Percentiles rank a stretch among this genome's conserved stretches.
Evolutionary conservation across 495 filamentous ascomycete species (phyloP).

Genomic region (Amniculicola lignicola): DNA sequence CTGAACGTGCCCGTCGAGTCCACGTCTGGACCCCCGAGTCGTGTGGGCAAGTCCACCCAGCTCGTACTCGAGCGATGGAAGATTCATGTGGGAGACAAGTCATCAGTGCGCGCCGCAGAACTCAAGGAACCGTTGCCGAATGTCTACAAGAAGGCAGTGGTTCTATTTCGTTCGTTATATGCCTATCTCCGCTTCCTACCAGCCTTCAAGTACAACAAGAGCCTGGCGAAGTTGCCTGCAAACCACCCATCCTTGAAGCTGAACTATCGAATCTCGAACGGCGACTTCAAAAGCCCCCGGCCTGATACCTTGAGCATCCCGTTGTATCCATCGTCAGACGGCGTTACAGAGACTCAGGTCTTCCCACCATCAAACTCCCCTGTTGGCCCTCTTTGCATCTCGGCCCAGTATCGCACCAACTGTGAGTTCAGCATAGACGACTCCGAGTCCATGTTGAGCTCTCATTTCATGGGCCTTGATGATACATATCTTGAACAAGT

Average conservation of each 20-base stretch:
- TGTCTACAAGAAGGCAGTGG: slow-evolving; percentile 92
- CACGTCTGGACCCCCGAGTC: slow-evolving; percentile 48
- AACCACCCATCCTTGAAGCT: slow-evolving; percentile 67
- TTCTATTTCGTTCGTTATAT: slow-evolving; percentile 91
- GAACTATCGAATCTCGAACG: slow-evolving; percentile 73
- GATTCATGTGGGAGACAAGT: slow-evolving; percentile 66
- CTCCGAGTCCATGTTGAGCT: slow-evolving; percentile 84
- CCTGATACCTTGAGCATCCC: slow-evolving; percentile 67
- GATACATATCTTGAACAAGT: slow-evolving; percentile 66
- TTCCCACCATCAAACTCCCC: slow-evolving; percentile 82
- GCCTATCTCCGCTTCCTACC: slow-evolving; percentile 78
- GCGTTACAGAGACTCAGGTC: slow-evolving; percentile 68
- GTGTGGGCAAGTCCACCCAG: slow-evolving; percentile 54
- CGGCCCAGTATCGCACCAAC: slow-evolving; percentile 78
- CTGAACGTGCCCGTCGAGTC: slow-evolving; percentile 59
- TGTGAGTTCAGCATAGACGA: slow-evolving; percentile 91
- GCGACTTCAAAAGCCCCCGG: slow-evolving; percentile 45
- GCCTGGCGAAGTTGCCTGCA: slow-evolving; percentile 63
- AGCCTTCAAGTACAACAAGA: slow-evolving; percentile 65
- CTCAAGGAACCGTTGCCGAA: slow-evolving; percentile 72
- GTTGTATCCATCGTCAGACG: slow-evolving; percentile 62
- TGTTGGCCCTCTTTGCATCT: slow-evolving; percentile 75
- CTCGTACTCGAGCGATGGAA: slow-evolving; percentile 89
- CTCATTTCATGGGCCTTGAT: slow-evolving; percentile 90
- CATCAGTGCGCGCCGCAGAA: slow-evolving; percentile 57